Conservation (phyloP, 345 rosid species). For the Erucastrum elatum region DNA sequence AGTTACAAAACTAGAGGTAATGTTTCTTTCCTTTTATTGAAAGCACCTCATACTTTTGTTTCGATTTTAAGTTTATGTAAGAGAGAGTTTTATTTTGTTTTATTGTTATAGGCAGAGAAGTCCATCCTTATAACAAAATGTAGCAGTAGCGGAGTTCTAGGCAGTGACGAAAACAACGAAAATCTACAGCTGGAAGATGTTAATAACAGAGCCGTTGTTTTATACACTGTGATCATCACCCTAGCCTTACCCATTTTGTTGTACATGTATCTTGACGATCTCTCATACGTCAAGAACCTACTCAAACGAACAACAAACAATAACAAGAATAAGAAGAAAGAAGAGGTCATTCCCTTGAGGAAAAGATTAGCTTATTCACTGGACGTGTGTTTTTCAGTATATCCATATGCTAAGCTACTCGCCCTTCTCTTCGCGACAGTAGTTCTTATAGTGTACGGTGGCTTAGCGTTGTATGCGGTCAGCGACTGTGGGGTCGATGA, state of each 20-base stretch:
- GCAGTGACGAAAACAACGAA: conserved; percentile 26
- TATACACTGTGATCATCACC: conserved; percentile 55
- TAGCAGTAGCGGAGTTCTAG: conserved; percentile 34
- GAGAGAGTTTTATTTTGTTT: background rate
- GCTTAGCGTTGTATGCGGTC: conserved; percentile 80
- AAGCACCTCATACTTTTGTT: background rate
- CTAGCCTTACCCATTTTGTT: conserved; percentile 61
- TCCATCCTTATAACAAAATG: conserved; percentile 48
- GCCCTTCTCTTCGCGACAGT: conserved; percentile 85
- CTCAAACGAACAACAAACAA: conserved; percentile 47
- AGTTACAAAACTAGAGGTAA: conserved; percentile 64
- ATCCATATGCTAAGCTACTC: conserved; percentile 88
- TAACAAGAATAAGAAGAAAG: conserved; percentile 37
- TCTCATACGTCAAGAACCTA: conserved; percentile 58
- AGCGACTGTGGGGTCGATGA: conserved; percentile 77
- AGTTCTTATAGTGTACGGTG: conserved; percentile 79
- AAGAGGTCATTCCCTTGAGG: conserved; percentile 71
- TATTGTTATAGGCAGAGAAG: conserved; percentile 72
- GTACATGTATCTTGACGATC: conserved; percentile 70
- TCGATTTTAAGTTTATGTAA: background rate
- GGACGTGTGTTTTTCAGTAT: conserved; percentile 85
- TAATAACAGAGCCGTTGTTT: conserved; percentile 62
- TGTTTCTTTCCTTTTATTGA: background rate
- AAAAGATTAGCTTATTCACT: conserved; percentile 87
- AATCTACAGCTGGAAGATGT: conserved; percentile 43